Evolutionary conservation across 2,329 filamentous ascomycete genomes (phyloP).

Genomic region (Drechslerella coelobrocha): DNA sequence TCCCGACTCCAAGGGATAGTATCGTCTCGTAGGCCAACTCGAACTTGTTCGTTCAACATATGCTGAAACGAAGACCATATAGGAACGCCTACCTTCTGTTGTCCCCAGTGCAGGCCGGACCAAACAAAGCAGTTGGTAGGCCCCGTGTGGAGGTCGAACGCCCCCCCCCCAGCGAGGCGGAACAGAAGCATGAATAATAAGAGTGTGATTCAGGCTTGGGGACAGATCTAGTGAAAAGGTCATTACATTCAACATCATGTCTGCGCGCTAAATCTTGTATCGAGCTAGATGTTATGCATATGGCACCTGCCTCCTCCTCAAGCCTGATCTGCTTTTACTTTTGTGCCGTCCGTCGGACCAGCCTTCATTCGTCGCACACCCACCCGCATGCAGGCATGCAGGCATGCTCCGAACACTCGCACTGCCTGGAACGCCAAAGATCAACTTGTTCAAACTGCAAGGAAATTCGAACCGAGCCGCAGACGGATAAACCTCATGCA

Average conservation of each 20-base stretch:
- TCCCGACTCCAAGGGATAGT: neutral
- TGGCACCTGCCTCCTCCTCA: conserved; percentile 22
- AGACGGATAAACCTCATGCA: neutral
- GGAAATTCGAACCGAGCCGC: neutral
- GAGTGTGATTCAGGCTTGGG: conserved; percentile 31
- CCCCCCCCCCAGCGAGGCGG: too few relatives aligned
- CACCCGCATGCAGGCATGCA: neutral
- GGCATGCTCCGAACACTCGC: neutral
- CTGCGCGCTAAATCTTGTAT: conserved; percentile 50
- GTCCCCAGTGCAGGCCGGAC: neutral
- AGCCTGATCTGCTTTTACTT: conserved; percentile 27
- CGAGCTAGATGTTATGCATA: conserved; percentile 21
- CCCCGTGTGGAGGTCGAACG: neutral
- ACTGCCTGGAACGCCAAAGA: neutral
- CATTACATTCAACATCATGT: conserved; percentile 51
- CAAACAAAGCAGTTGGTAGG: neutral
- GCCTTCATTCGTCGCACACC: neutral
- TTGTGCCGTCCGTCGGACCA: neutral
- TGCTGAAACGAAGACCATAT: neutral
- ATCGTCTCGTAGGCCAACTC: conserved; percentile 2
- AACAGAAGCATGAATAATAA: neutral
- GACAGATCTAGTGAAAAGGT: conserved; percentile 46
- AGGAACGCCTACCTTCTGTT: neutral
- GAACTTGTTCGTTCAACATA: neutral
- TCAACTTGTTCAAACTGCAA: neutral